Evolutionary conservation across 345 rosid species (phyloP), one percentile per base, ranked within the genome.

Genomic region (Anastatica hierochuntica): DNA sequence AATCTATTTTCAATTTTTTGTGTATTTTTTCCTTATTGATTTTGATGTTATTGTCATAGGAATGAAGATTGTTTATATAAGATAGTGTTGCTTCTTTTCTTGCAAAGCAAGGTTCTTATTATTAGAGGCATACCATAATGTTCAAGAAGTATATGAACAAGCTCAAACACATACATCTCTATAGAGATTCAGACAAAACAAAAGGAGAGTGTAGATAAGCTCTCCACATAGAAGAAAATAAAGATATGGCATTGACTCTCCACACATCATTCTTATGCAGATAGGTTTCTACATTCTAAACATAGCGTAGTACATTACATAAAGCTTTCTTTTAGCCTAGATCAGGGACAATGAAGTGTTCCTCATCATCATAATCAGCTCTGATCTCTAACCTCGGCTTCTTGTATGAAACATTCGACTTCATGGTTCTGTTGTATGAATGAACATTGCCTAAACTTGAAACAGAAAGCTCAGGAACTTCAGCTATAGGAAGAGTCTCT

Each of bases 261-360:
- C 49, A 55, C 38, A 11, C 50, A 55, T 62, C 20, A 47, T 46
- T 45, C 52, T 42, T 57, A 57, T 27, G 46, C 58, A 57, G 24
- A 58, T 45, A 37, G 19, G 35, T 36, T 58, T 64, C 20, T 23
- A 23, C 27, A 12, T 27, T 13, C 26, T 33, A 56, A 18, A 60
- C 31, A 41, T 16, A 49, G 35, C n/a, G 35, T 40, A 29, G 6
- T 29, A 29, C 8, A 8, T n/a, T 14, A 26, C 47, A 19, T 6
- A 49, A 20, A 29, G 23, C 29, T 30, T 23, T 21, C 5, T 55
- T 78, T 62, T 60, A 82, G 14, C 96, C 94, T 13, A 90, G 87
- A 67, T 90, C 88, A 5, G 98, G 98, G 43, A 90, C 98, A 2
- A 83, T 80, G 72, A 80, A 90, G 73, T 60, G 73, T 72, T 90